A percentile compares a stretch with the other conserved stretches of the same genome.
These are phyloP conservation scores for Rhodotorula diobovata DNA, from an alignment of 768 basidiomycete species.

Conservation along the genomic window DNA sequence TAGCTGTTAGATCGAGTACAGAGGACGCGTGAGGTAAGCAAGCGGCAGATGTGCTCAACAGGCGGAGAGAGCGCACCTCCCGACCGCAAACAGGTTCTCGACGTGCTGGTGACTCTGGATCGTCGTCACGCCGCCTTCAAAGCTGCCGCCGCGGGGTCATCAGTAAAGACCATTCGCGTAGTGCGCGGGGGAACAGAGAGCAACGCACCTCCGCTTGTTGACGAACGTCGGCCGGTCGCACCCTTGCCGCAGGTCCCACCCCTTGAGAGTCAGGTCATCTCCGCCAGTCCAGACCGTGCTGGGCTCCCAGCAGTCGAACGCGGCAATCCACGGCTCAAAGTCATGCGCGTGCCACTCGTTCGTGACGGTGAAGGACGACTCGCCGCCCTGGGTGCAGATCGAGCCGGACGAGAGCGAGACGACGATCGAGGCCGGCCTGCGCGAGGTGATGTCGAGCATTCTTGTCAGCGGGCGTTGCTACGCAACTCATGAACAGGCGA, in stretches of 20 bases:
- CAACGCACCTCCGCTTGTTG: constrained; percentile 61
- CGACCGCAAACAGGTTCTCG: constrained; percentile 80
- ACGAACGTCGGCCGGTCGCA: constrained; percentile 59
- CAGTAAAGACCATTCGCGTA: not conserved
- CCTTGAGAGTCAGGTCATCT: constrained; percentile 83
- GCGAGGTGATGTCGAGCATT: not conserved
- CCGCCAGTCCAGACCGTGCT: constrained; percentile 81
- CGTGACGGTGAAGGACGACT: constrained; percentile 53
- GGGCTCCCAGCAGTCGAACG: constrained; percentile 79
- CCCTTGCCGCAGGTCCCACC: constrained; percentile 77
- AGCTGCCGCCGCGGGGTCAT: constrained; percentile 52
- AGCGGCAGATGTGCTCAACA: not conserved
- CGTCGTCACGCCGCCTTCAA: constrained; percentile 85
- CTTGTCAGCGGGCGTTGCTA: not conserved
- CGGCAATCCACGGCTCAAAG: constrained; percentile 87
- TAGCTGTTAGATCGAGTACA: constrained; percentile 57
- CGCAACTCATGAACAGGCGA: not conserved
- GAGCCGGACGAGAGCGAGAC: constrained; percentile 76
- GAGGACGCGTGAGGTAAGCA: not conserved
- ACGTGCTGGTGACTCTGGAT: constrained; percentile 76
- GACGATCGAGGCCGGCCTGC: constrained; percentile 52
- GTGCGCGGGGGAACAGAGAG: not conserved
- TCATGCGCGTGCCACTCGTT: constrained; percentile 82
- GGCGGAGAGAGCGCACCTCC: constrained; percentile 59
- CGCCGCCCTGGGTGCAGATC: constrained; percentile 51